Evolutionary conservation across 2,329 filamentous ascomycete genomes (phyloP).

Genomic region (Allantophomopsis lycopodina): DNA sequence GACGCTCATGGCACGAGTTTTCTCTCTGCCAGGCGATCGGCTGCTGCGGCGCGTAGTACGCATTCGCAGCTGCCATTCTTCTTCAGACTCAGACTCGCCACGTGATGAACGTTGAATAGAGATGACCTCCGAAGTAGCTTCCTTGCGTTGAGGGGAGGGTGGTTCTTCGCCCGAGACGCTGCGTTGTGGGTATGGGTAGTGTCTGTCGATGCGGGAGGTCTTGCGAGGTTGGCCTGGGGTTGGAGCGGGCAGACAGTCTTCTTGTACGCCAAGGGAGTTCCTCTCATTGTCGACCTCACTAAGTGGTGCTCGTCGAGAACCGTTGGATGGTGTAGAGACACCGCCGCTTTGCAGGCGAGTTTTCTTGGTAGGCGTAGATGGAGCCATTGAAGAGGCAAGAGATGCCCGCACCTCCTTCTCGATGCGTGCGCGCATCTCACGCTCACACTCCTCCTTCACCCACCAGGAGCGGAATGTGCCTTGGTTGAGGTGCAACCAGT

Average conservation of each 20-base stretch:
- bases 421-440: conserved; percentile 32
- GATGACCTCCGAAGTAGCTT: conserved; percentile 38
- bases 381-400: conserved; percentile 15
- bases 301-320: conserved; percentile 68
- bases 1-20: conserved; percentile 59
- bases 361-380: conserved; percentile 45
- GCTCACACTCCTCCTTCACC: conserved; percentile 76
- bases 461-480: conserved; percentile 98
- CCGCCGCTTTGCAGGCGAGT: conserved; percentile 48
- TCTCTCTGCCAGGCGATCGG: conserved; percentile 42
- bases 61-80: conserved; percentile 55
- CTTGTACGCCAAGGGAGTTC: conserved; percentile 53
- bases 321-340: conserved; percentile 74
- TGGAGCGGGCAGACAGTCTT: conserved; percentile 87
- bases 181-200: conserved; percentile 53
- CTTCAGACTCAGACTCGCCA: conserved; percentile 68
- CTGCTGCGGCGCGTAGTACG: conserved; percentile 51
- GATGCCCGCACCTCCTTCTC: conserved; percentile 38
- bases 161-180: conserved; percentile 34
- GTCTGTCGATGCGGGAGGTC: conserved; percentile 57
- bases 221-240: conserved; percentile 94
- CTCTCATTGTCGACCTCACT: conserved; percentile 82
- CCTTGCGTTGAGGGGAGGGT: conserved; percentile 34
- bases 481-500: conserved; percentile 97
- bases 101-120: conserved; percentile 47